Conservation (phyloP, 805 yeast genomes). For the Kodamaea nitidulidarum region DNA sequence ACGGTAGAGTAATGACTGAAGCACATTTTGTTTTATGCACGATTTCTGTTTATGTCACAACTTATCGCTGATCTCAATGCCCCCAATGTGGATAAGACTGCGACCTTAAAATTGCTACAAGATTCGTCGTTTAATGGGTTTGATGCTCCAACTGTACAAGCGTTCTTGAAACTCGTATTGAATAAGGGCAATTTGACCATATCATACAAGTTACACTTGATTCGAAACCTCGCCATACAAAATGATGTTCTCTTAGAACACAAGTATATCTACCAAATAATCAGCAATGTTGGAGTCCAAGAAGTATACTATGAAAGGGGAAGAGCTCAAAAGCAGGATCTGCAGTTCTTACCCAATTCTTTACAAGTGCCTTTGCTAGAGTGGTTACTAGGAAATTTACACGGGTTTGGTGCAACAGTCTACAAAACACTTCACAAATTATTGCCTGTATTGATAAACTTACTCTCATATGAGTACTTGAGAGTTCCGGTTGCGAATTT, state of each 20-base stretch:
- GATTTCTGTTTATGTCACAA: no score
- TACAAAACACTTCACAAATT: conserved; percentile 4
- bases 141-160: background rate
- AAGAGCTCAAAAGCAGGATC: conserved; percentile 5
- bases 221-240: conserved; percentile 7
- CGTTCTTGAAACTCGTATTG: background rate
- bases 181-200: background rate
- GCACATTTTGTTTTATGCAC: background rate
- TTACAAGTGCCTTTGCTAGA: conserved; percentile 10
- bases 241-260: background rate
- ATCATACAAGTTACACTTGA: conserved; percentile 4
- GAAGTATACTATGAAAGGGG: conserved; percentile 9
- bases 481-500: conserved; percentile 12
- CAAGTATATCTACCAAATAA: conserved; percentile 7
- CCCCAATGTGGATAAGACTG: background rate
- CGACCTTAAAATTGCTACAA: background rate
- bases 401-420: conserved; percentile 8
- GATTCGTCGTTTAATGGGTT: background rate
- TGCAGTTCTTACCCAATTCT: conserved; percentile 2
- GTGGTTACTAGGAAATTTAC: conserved; percentile 12
- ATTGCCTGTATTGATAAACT: conserved; percentile 12
- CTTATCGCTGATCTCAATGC: background rate
- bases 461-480: conserved; percentile 13
- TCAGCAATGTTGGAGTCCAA: conserved; percentile 13
- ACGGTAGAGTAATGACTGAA: no score